Evolutionary conservation across 2,329 filamentous ascomycete genomes (phyloP).

Genomic region (Colletotrichum higginsianum): DNA sequence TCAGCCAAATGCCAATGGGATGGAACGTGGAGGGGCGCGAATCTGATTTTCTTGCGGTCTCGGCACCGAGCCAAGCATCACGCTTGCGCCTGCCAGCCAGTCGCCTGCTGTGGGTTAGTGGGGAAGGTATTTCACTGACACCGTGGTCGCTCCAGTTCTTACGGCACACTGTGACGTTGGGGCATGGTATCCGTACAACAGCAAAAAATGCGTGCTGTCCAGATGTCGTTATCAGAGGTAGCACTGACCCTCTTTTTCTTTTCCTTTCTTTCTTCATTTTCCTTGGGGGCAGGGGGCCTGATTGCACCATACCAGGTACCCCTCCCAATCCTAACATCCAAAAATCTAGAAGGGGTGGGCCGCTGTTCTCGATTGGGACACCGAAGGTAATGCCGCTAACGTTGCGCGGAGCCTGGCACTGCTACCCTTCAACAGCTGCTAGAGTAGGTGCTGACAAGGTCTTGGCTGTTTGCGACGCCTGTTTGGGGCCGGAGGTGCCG

Average conservation of each 20-base stretch:
- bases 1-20: slow-evolving; percentile 18
- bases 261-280: neutral
- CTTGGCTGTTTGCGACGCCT: slow-evolving; percentile 24
- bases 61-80: slow-evolving; percentile 30
- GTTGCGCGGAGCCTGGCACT: slow-evolving; percentile 19
- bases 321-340: neutral
- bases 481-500: slow-evolving; percentile 23
- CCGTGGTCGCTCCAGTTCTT: neutral
- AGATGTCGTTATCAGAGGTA: neutral
- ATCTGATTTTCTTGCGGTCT: slow-evolving; percentile 38
- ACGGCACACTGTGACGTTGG: neutral
- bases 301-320: slow-evolving; percentile 24
- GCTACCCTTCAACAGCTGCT: slow-evolving; percentile 25
- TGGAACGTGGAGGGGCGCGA: slow-evolving; percentile 12
- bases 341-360: slow-evolving; percentile 15
- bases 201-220: slow-evolving; percentile 9
- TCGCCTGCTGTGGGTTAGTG: slow-evolving; percentile 24
- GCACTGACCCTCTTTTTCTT: neutral
- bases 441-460: slow-evolving; percentile 27
- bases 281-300: neutral
- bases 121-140: slow-evolving; percentile 6
- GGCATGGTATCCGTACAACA: slow-evolving; percentile 3
- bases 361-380: slow-evolving; percentile 35
- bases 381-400: slow-evolving; percentile 32
- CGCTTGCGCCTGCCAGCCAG: slow-evolving; percentile 24